phyloP scores from a whole-genome alignment of 192 early-diverging fungal genomes.

The Rhizophagus clarus region DNA sequence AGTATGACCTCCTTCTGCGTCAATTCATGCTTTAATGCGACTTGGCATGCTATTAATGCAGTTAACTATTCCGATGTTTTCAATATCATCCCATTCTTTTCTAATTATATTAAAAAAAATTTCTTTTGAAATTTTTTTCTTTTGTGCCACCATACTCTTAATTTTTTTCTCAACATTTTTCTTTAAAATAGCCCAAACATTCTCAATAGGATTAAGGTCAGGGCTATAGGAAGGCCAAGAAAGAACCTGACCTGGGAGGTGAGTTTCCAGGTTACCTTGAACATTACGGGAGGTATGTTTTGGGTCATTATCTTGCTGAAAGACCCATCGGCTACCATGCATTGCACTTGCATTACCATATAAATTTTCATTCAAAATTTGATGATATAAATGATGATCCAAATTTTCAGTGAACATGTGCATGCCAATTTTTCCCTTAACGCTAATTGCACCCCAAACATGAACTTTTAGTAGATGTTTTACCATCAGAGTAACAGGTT shows the following conservation, averaged over 20 bases:
- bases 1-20: conserved; percentile 3
- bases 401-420: too few species aligned
- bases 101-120: conserved; percentile 5
- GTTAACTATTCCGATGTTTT: too few species aligned
- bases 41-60: conserved; percentile 19
- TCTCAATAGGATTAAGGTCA: neutral
- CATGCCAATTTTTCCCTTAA: too few species aligned
- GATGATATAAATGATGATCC: too few species aligned
- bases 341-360: too few species aligned
- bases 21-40: conserved; percentile 7
- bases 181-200: too few species aligned
- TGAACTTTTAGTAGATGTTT: conserved; percentile 12
- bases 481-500: conserved; percentile 17
- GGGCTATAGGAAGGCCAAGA: conserved; percentile 10
- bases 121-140: neutral
- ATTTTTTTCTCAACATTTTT: neutral
- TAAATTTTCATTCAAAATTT: too few species aligned
- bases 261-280: neutral
- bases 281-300: neutral
- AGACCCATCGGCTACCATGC: conserved; percentile 8
- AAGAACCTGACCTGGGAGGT: neutral
- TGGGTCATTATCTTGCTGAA: too few species aligned
- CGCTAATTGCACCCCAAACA: conserved; percentile 23
- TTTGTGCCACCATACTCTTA: too few species aligned
- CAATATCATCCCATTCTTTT: conserved; percentile 3